phyloP scores from a whole-genome alignment of 805 yeast genomes.

The Aciculoconidium aculeatum region DNA sequence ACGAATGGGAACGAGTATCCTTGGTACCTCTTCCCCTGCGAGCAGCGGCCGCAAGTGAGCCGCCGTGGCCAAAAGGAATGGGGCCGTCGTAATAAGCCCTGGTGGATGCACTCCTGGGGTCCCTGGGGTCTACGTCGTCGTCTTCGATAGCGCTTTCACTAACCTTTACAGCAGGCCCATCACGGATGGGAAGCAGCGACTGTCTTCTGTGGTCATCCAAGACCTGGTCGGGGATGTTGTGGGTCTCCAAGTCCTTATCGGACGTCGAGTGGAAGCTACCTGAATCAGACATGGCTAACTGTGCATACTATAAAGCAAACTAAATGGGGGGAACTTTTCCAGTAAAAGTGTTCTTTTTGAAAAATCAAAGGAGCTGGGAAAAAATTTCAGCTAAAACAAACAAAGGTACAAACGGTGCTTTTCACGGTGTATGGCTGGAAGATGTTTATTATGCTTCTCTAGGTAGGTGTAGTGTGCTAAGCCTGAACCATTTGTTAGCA shows the following conservation, averaged over 20 bases:
- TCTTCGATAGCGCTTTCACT: slow-evolving; percentile 16
- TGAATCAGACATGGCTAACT: slow-evolving; percentile 38
- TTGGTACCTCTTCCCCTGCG: slow-evolving; percentile 11
- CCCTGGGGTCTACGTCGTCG: slow-evolving; percentile 11
- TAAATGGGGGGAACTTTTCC: too few relatives aligned
- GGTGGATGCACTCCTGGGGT: slow-evolving; percentile 1
- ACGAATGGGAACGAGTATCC: slow-evolving; percentile 15
- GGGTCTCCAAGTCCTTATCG: slow-evolving; percentile 17
- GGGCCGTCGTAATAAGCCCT: slow-evolving; percentile 6
- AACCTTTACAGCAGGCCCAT: slow-evolving; percentile 8
- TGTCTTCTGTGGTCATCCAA: slow-evolving; percentile 39
- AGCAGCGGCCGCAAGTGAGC: slow-evolving; percentile 15
- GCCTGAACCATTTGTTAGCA: too few relatives aligned
- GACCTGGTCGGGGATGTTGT: slow-evolving; percentile 24
- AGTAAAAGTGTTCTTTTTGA: too few relatives aligned
- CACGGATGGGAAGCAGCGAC: slow-evolving; percentile 24
- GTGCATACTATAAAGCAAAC: too few relatives aligned
- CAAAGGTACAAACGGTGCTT: too few relatives aligned
- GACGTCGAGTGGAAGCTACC: slow-evolving; percentile 30
- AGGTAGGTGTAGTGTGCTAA: too few relatives aligned
- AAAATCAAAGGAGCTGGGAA: too few relatives aligned
- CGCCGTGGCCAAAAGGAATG: slow-evolving; percentile 12
- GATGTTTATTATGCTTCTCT: too few relatives aligned
- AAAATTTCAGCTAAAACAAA: too few relatives aligned
- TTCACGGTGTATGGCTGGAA: too few relatives aligned